Conservation (phyloP, 2,329 filamentous ascomycete genomes). For the Aspergillus sp. region DNA sequence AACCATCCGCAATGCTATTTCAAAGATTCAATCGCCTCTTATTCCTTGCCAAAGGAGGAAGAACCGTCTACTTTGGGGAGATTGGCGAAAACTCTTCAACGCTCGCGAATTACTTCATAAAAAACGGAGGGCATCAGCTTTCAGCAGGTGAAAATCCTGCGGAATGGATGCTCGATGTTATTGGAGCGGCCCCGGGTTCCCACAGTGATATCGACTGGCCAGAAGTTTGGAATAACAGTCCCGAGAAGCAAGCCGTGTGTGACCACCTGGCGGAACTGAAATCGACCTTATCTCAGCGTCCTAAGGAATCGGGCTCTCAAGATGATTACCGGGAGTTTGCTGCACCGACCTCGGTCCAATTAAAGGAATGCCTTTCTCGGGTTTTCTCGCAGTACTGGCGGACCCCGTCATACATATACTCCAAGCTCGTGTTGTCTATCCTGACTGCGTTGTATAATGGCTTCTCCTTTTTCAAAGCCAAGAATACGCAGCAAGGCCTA, state of each 20-base stretch:
- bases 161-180: background rate
- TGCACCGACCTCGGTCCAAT: background rate
- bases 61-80: background rate
- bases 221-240: background rate
- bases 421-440: slow-evolving; percentile 67
- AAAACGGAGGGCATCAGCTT: background rate
- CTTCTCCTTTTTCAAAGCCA: slow-evolving; percentile 72
- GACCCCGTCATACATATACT: slow-evolving; percentile 58
- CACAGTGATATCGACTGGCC: background rate
- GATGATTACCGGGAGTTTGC: background rate
- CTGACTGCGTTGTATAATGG: slow-evolving; percentile 69
- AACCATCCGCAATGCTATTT: background rate
- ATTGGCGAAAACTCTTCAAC: background rate
- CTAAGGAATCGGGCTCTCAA: background rate
- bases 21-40: background rate
- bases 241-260: background rate
- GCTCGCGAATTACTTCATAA: background rate
- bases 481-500: slow-evolving; percentile 70
- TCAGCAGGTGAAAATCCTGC: background rate
- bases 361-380: slow-evolving; percentile 14
- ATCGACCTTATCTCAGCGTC: background rate
- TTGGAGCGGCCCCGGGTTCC: background rate
- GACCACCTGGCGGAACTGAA: background rate
- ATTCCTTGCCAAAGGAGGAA: background rate
- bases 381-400: slow-evolving; percentile 15